Base-by-base conservation (phyloP, 306 rosid species). In the Cucurbita maxima region DNA sequence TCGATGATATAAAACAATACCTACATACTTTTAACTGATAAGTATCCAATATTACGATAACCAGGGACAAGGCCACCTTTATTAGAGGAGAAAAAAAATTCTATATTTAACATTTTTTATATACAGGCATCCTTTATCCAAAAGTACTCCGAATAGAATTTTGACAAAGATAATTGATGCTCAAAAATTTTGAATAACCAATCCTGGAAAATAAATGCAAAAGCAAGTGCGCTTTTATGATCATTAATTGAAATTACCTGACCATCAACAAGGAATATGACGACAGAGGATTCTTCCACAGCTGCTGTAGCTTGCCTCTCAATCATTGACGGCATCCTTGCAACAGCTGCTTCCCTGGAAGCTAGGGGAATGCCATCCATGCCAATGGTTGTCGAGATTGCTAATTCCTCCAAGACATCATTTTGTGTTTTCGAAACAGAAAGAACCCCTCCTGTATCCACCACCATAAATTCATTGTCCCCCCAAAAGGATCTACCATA, bases 401-500 rank as follows among this genome's bases (percentile, higher is more conserved):
- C 95, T 76, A 90, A 77, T 44, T 94, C 98, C 79, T 89, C 96
- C 94, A 87, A 81, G 59, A 93, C 97, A 77, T 61, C 78, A 77
- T 77, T 78, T 76, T 85, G 95, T 78, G 97, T 89, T 80, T 90
- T 94, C 5, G 98, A 87, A 79, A 94, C 81, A 20, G 84, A 90
- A 70, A 94, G 81, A 81, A 94, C 96, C 71, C 98, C 98, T 66
- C 98, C 97, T 1, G 97, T 94, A 80, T 94, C 98, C 63, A 94
- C 92, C 56, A 90, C 95, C 98, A 94, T 86, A 85, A 90, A 94
- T 58, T 94, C 98, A 79, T 75, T 71, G 59, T 81, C 83, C 52
- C 96, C 97, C 98, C 98, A 94, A 77, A 78, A 90, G 25, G 98
- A 88, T 78, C 98, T 90, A 74, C 96, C 98, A 79, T 93, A 93